These are phyloP conservation scores for Vaccinium corymbosum DNA, from an alignment of 148 eudicot species.

Conservation along the genomic window DNA sequence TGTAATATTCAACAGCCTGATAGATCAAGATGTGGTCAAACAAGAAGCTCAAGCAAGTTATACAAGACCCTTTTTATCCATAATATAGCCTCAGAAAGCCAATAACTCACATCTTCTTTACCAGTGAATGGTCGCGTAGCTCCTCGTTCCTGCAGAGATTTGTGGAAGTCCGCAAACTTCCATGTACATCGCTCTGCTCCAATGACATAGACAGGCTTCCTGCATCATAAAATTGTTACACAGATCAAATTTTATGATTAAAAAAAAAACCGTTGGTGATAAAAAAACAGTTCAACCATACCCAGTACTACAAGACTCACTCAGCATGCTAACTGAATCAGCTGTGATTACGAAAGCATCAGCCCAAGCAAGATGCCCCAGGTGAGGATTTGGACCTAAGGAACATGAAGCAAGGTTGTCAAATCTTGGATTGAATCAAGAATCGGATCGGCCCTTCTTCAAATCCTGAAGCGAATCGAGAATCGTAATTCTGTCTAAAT, in stretches of 20 bases:
- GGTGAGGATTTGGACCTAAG: constrained; percentile 64
- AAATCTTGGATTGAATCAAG: background rate
- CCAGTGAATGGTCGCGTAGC: constrained; percentile 81
- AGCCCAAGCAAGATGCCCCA: constrained; percentile 90
- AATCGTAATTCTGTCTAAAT: background rate
- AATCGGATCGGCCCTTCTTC: background rate
- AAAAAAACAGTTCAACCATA: constrained; percentile 24
- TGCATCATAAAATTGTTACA: constrained; percentile 29
- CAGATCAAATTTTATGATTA: background rate
- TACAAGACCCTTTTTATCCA: background rate
- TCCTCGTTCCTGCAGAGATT: constrained; percentile 56
- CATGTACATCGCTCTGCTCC: constrained; percentile 87
- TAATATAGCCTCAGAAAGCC: background rate
- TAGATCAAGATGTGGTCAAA: background rate
- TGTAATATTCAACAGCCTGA: too few relatives aligned
- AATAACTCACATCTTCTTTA: constrained; percentile 61
- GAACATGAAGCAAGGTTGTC: background rate
- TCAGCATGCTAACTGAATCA: constrained; percentile 85
- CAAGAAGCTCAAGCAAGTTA: background rate
- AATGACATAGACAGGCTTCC: constrained; percentile 93
- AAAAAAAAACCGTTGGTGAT: background rate
- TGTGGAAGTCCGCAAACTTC: constrained; percentile 77
- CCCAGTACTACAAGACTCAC: constrained; percentile 96
- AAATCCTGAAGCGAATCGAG: background rate
- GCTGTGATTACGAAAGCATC: constrained; percentile 84